A percentile compares a stretch with the other conserved stretches of the same genome.
phyloP scores from a whole-genome alignment of 2,329 filamentous ascomycete species.

The Macroventuria anomochaeta region DNA sequence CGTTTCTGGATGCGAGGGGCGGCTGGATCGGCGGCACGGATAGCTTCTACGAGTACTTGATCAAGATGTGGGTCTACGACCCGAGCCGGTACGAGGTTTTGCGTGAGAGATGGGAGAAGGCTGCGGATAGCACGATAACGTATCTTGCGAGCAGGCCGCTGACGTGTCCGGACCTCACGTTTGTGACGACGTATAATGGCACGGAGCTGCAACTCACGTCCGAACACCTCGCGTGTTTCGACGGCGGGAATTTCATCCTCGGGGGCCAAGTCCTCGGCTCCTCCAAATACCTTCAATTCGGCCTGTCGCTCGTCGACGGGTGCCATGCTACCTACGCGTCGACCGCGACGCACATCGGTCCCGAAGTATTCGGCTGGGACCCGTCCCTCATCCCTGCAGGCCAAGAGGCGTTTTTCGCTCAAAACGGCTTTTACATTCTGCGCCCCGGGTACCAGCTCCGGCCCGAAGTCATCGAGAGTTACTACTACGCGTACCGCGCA shows the following conservation, averaged over 20 bases:
- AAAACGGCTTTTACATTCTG: constrained; percentile 75
- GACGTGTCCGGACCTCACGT: constrained; percentile 73
- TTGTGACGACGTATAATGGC: constrained; percentile 66
- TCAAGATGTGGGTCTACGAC: constrained; percentile 91
- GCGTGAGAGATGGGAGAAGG: constrained; percentile 74
- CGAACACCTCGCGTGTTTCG: constrained; percentile 74
- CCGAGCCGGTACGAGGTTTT: constrained; percentile 67
- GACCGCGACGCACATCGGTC: constrained; percentile 76
- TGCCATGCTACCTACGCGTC: constrained; percentile 76
- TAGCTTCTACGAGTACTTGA: constrained; percentile 86
- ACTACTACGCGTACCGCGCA: constrained; percentile 85
- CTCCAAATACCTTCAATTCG: constrained; percentile 74
- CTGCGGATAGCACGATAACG: constrained; percentile 76
- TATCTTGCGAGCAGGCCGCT: constrained; percentile 73
- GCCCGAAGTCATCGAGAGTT: constrained; percentile 82
- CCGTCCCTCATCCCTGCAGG: constrained; percentile 36
- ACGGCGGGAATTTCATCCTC: constrained; percentile 84
- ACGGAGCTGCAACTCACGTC: constrained; percentile 48
- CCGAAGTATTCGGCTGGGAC: constrained; percentile 63
- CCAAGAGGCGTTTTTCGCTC: constrained; percentile 65
- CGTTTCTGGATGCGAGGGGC: constrained; percentile 70
- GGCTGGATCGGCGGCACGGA: constrained; percentile 81
- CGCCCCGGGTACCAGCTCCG: constrained; percentile 70
- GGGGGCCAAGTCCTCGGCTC: constrained; percentile 73
- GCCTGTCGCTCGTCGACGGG: constrained; percentile 71